Evolutionary conservation across 495 filamentous ascomycete genomes (phyloP), one percentile per base, ranked within the genome.

Genomic region (Penicillium cosmopolitanum): DNA sequence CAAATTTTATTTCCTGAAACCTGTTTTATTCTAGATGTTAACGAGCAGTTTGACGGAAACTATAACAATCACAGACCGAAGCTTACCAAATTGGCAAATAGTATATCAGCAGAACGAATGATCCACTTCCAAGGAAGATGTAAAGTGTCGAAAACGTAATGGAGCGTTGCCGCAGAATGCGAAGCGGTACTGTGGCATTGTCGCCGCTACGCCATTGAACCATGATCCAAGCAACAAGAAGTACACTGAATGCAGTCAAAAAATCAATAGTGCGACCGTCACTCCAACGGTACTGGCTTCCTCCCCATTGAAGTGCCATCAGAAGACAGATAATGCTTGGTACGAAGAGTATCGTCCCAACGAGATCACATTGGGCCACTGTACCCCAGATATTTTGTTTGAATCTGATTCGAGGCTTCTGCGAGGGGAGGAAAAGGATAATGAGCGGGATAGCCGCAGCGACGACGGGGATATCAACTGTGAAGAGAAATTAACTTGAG

Each of bases 21-120:
- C 69, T 19, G 16, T 16, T 56, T 35, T 15, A 31, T 31, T 75
- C 18, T 72, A 62, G 21, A 21, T 21, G 1, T 21, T 21, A 21
- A 21, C 21, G 3, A 21, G 21, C 21, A 21, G 3, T 1, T 21
- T 21, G 3, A 21, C 21, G 3, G 2, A 67, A 55, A 3, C 76
- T 64, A 28, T 73, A 75, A 63, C 25, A 77, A 55, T 19, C 62
- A 66, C 33, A 34, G 5, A 44, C 44, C 53, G 46, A 8, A 60
- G 15, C 10, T 7, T 55, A 89, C 85, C 87, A 91, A 33, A 90
- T 77, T 0, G 87, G 87, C 1, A 90, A 62, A 66, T 81, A 89
- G 66, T 87, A 89, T 28, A 87, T 59, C 15, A 69, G 18, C 23
- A 73, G 59, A n/a, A 66, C 52, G 25, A 61, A 62, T 2, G 50